phyloP scores from a whole-genome alignment of 306 rosid species.

The Castanospermum australe region DNA sequence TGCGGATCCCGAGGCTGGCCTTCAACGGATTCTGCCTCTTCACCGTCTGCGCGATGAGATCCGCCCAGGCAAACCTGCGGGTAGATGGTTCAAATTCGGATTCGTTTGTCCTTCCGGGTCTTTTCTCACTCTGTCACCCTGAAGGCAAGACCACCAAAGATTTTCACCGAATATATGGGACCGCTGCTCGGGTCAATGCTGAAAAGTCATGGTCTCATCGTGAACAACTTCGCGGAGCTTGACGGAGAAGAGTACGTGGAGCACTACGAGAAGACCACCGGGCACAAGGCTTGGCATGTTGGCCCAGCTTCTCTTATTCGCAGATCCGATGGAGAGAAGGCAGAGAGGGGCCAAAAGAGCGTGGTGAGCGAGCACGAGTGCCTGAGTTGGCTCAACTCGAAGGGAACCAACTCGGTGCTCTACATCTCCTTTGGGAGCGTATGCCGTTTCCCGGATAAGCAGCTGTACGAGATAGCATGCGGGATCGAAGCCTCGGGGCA shows the following conservation, averaged over 20 bases:
- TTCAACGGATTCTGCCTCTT: conserved; percentile 29
- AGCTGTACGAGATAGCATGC: conserved; percentile 32
- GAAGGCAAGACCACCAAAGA: conserved; percentile 8
- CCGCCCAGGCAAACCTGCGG: neutral
- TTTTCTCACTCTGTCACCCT: conserved; percentile 33
- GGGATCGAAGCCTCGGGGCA: conserved; percentile 21
- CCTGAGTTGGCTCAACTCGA: conserved; percentile 31
- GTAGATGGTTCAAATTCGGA: too few species aligned
- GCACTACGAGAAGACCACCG: conserved; percentile 15
- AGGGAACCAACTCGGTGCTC: conserved; percentile 19
- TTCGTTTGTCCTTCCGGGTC: neutral
- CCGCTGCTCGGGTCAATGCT: neutral
- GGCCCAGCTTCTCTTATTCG: conserved; percentile 34
- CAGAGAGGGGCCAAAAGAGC: conserved; percentile 27
- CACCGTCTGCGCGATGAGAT: neutral
- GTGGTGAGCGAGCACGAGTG: conserved; percentile 8
- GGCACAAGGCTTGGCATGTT: conserved; percentile 36
- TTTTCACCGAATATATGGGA: neutral
- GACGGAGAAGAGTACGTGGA: conserved; percentile 33
- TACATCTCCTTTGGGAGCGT: conserved; percentile 35
- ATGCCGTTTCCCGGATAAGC: conserved; percentile 15
- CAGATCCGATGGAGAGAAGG: neutral
- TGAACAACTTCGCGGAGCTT: conserved; percentile 35
- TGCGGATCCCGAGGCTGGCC: conserved; percentile 28
- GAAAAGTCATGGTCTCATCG: conserved; percentile 32